Evolutionary conservation across 2,329 filamentous ascomycete species (phyloP).

Genomic region (Colletotrichum spaethianum): DNA sequence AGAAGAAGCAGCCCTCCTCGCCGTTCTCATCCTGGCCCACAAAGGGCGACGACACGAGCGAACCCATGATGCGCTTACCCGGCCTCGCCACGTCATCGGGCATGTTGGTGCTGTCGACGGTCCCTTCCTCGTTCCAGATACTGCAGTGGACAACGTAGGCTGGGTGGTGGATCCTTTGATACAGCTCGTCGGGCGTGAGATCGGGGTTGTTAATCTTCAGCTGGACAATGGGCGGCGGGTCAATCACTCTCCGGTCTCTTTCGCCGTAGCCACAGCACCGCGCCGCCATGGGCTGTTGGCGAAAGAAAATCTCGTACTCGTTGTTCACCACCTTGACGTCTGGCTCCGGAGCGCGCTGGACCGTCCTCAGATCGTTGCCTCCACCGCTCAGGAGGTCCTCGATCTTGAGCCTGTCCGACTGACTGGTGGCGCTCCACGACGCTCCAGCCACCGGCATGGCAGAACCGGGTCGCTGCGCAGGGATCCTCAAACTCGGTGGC

Average conservation of each 20-base stretch:
- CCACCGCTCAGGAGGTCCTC: constrained; percentile 42
- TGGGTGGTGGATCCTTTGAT: constrained; percentile 68
- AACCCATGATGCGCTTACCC: constrained; percentile 84
- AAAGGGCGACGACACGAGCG: constrained; percentile 82
- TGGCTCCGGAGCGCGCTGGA: not conserved
- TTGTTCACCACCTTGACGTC: constrained; percentile 30
- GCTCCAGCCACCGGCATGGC: not conserved
- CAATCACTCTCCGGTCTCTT: constrained; percentile 84
- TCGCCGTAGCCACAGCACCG: constrained; percentile 88
- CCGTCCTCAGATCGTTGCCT: not conserved
- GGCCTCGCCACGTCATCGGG: constrained; percentile 79
- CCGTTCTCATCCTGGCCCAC: constrained; percentile 81
- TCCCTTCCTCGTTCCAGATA: constrained; percentile 79
- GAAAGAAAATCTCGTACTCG: constrained; percentile 69
- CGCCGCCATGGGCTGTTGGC: constrained; percentile 84
- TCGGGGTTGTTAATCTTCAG: constrained; percentile 74
- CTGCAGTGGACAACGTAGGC: constrained; percentile 83
- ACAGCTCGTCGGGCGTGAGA: constrained; percentile 68
- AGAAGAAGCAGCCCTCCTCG: constrained; percentile 85
- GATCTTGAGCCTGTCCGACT: constrained; percentile 44
- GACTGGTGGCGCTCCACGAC: constrained; percentile 22
- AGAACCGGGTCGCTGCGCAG: constrained; percentile 21
- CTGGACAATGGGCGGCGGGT: constrained; percentile 87
- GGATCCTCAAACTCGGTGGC: constrained; percentile 30
- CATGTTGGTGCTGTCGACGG: constrained; percentile 78